Evolutionary conservation across 2,329 filamentous ascomycete species (phyloP).

Genomic region (Aspergillus caelatus): DNA sequence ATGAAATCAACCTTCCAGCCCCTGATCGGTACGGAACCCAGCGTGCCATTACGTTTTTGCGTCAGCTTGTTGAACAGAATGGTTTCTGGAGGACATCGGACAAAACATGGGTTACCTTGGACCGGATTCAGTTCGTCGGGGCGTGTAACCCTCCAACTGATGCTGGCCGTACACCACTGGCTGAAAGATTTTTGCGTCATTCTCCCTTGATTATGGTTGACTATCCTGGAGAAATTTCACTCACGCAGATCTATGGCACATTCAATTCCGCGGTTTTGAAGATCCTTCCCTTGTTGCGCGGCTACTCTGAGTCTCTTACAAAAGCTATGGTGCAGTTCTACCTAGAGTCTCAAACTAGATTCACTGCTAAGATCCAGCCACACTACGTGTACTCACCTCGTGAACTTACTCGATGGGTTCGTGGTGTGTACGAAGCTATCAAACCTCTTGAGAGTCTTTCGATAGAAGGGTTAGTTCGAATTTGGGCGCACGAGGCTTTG

Average conservation of each 20-base stretch:
- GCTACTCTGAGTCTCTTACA: slow-evolving; percentile 90
- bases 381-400: slow-evolving; percentile 99
- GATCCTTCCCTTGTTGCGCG: slow-evolving; percentile 91
- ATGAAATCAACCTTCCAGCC: slow-evolving; percentile 98
- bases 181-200: slow-evolving; percentile 89
- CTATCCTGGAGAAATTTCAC: slow-evolving; percentile 91
- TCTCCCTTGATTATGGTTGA: slow-evolving; percentile 99
- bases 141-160: slow-evolving; percentile 98
- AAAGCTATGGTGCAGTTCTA: slow-evolving; percentile 98
- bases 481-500: slow-evolving; percentile 97
- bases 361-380: slow-evolving; percentile 94
- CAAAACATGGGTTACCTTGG: slow-evolving; percentile 96
- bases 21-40: slow-evolving; percentile 98
- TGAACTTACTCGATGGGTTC: slow-evolving; percentile 96
- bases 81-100: slow-evolving; percentile 98
- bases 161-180: slow-evolving; percentile 92
- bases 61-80: slow-evolving; percentile 97
- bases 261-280: slow-evolving; percentile 97
- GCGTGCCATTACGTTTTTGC: slow-evolving; percentile 93
- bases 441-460: slow-evolving; percentile 84
- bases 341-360: slow-evolving; percentile 87
- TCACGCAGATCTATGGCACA: slow-evolving; percentile 97
- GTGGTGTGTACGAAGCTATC: slow-evolving; percentile 96
- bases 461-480: slow-evolving; percentile 88
- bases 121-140: slow-evolving; percentile 97